Percentiles rank a stretch among this genome's conserved stretches.
These are phyloP conservation scores for Psilocybe mexicana DNA, from an alignment of 1,284 basidiomycete species.

Conservation along the genomic window DNA sequence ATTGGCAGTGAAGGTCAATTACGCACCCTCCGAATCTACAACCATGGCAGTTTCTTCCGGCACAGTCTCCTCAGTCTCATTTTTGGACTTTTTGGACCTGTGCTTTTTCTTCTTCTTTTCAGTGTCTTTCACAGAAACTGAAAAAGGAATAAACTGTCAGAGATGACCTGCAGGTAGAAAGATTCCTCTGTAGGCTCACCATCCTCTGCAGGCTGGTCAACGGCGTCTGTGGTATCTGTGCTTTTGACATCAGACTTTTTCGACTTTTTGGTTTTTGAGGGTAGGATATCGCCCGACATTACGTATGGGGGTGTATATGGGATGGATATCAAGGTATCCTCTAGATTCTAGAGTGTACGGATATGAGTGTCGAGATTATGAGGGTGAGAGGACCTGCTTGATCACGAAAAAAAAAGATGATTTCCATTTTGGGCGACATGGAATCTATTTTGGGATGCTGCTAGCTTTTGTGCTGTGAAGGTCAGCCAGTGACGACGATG, in stretches of 20 bases:
- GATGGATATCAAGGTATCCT: not conserved
- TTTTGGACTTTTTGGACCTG: constrained; percentile 15
- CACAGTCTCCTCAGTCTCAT: constrained; percentile 4
- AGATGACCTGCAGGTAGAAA: not conserved
- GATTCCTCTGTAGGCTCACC: not conserved
- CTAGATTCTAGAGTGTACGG: not conserved
- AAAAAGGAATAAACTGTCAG: constrained; percentile 10
- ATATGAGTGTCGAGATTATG: not conserved
- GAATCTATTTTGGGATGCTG: constrained; percentile 3
- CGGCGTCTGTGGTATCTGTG: constrained; percentile 9
- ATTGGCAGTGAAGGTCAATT: not conserved
- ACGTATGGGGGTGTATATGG: not conserved
- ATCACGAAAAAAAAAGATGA: constrained; percentile 18
- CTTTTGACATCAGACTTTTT: constrained; percentile 25
- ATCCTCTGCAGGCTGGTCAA: constrained; percentile 7
- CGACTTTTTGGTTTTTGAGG: constrained; percentile 22
- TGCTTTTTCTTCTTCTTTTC: constrained; percentile 25
- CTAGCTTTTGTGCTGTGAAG: not conserved
- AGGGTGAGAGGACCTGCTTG: not conserved
- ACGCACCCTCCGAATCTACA: constrained; percentile 22
- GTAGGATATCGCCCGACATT: constrained; percentile 22
- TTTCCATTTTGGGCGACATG: constrained; percentile 13
- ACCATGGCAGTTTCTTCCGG: constrained; percentile 19
- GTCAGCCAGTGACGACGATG: not conserved
- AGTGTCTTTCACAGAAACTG: constrained; percentile 20